Base-by-base conservation (phyloP, 1,284 basidiomycete genomes). In the Heterobasidion annosum region DNA sequence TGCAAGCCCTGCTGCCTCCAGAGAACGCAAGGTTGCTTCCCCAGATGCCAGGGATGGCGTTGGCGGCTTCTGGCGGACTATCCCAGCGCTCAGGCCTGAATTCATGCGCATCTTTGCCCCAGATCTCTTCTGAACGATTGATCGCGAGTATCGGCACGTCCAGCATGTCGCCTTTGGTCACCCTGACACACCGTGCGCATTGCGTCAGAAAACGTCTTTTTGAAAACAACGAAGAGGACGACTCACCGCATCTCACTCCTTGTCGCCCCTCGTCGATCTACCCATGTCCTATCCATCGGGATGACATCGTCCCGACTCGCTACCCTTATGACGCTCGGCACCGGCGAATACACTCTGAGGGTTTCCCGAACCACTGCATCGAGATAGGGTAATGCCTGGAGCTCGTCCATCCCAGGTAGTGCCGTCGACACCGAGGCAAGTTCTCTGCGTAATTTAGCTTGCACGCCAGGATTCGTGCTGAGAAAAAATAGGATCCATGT, bases 381-480 rank as follows among this genome's bases (percentile, higher is more conserved):
- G n/a, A 86, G 78, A 61, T 84, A 85, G 0, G 78, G 75, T 6
- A 85, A 70, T 0, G 71, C 65, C 53, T 78, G 76, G 16, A 85
- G 70, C 49, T 82, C 73, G 5, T 85, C 83, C 77, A 82, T 81
- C 0, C 76, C 74, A 0, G 68, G 69, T 2, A 44, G 61, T 18
- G 66, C 63, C 6, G 64, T 65, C 3, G 54, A 40, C 3, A 82
- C 62, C 0, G 68, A 63, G n/a, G 73, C 61, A 0, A 89, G 70
- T 63, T 96, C 93, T 2, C 78, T 72, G 1, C 92, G 81, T 1
- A 95, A 77, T 58, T 79, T 82, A 13, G 63, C 66, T 66, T 95
- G 91, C 0, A 82, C 69, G 0, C 74, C 71, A 0, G 73, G 78
- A 48, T 79, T 59, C 42, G 74, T 73, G 0, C 82, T 67, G 8